Evolutionary conservation across 2,329 filamentous ascomycete genomes (phyloP).

Genomic region (Scopulariopsis brevicaulis): DNA sequence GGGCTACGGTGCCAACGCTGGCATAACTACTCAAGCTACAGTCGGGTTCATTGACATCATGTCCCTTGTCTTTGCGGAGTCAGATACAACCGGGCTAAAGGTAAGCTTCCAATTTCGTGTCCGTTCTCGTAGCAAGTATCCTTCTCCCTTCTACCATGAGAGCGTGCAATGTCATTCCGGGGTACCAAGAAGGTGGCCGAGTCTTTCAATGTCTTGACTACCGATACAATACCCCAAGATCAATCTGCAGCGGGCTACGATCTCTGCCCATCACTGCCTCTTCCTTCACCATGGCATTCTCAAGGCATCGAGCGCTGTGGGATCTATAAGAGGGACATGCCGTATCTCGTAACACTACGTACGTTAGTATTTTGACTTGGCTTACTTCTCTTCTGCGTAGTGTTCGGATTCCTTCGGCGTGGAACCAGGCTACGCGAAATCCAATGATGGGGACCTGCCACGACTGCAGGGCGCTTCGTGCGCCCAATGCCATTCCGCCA

Average conservation of each 20-base stretch:
- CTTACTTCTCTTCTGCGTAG: constrained; percentile 17
- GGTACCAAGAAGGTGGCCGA: constrained; percentile 52
- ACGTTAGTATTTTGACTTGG: not conserved
- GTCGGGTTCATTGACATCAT: constrained; percentile 73
- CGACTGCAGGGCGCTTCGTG: constrained; percentile 18
- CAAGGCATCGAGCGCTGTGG: constrained; percentile 34
- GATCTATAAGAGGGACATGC: constrained; percentile 40
- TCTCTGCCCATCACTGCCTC: constrained; percentile 12
- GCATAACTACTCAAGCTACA: constrained; percentile 52
- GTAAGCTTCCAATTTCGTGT: constrained; percentile 18
- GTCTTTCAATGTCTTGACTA: constrained; percentile 43
- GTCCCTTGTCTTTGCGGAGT: constrained; percentile 58
- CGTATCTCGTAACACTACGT: not conserved
- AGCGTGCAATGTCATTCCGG: constrained; percentile 12
- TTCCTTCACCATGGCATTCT: constrained; percentile 32
- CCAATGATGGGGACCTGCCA: not conserved
- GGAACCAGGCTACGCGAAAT: not conserved
- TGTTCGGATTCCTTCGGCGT: constrained; percentile 17
- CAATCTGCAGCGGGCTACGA: constrained; percentile 16
- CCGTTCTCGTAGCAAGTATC: not conserved
- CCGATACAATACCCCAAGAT: constrained; percentile 62
- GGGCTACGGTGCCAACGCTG: constrained; percentile 76
- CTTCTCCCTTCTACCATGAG: not conserved
- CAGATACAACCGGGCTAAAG: constrained; percentile 44
- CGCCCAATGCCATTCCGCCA: constrained; percentile 27